Evolutionary conservation across 805 yeast species (phyloP).

Genomic region (Ogataea nonfermentans): DNA sequence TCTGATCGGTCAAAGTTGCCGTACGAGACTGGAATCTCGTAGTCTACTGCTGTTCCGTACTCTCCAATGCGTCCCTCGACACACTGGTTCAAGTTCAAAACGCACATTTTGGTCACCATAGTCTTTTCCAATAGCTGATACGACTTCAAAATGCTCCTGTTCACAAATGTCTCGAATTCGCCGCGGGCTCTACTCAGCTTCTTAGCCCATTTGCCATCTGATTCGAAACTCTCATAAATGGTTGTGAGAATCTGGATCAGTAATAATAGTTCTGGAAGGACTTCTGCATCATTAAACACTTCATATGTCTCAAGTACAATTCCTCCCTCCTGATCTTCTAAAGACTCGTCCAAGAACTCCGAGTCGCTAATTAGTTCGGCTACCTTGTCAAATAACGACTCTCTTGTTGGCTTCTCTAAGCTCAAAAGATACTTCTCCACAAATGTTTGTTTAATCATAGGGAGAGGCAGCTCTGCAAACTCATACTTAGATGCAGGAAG

Average conservation of each 20-base stretch:
- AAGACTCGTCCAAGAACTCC: constrained; percentile 32
- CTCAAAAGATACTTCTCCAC: constrained; percentile 25
- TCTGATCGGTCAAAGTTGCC: constrained; percentile 27
- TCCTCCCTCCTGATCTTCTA: constrained; percentile 33
- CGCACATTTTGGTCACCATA: constrained; percentile 41
- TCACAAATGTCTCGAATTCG: constrained; percentile 37
- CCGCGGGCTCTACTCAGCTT: constrained; percentile 24
- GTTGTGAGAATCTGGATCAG: constrained; percentile 52
- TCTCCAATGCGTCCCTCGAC: constrained; percentile 38
- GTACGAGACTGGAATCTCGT: constrained; percentile 19
- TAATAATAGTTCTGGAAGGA: constrained; percentile 56
- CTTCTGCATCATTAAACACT: constrained; percentile 54
- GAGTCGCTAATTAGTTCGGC: constrained; percentile 38
- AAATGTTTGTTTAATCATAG: constrained; percentile 40
- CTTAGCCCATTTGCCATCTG: constrained; percentile 35
- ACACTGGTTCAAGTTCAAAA: constrained; percentile 33
- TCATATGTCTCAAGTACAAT: constrained; percentile 60
- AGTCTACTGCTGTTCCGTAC: constrained; percentile 34
- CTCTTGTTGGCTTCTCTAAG: constrained; percentile 19
- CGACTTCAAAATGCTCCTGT: constrained; percentile 56
- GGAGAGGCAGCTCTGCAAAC: constrained; percentile 69
- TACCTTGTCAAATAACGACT: constrained; percentile 34
- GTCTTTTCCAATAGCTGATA: constrained; percentile 56
- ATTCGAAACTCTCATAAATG: constrained; percentile 29
- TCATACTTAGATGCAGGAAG: constrained; percentile 66